Base-by-base conservation (phyloP, 345 rosid species). In the Syzygium aqueum region DNA sequence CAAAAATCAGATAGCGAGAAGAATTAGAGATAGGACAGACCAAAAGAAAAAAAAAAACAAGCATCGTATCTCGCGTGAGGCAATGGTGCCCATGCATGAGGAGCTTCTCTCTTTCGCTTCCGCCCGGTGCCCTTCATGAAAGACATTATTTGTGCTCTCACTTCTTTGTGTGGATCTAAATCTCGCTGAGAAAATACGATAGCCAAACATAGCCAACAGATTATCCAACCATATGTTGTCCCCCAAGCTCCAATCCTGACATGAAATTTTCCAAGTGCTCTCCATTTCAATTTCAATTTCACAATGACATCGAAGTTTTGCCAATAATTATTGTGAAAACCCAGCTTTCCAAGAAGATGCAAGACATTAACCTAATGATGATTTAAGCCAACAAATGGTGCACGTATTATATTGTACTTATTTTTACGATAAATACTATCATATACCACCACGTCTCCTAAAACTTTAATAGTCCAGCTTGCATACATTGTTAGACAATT, bases 401-500 rank as follows among this genome's bases (percentile, higher is more conserved):
- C 84, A 52, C 73, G 51, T 10, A 87, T 40, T 57, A 52, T 51
- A 84, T 65, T 87, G 89, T 52, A 84, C 84, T 84, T 87, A 84
- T 23, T 37, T 49, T 28, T 87, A 51, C 13, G 84, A 87, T 87
- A 65, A 7, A 57, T 84, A 30, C 50, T 65, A 46, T 84, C 73
- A 63, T 61, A 84, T 11, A 53, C 30, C 23, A 87, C 40, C 28
- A 87, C 86, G 40, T 87, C 73, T 84, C 84, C 84, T 43, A 53
- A 84, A 87, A 53, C 77, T 63, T 30, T 73, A 86, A 52, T 87
- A 65, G 15, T 84, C 86, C 8, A 43, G n/a, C 63, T 67, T 61
- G n/a, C 57, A 87, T 53, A 37, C 52, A 84, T 56, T 22, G 11
- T 87, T 83, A 63, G 28, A 84, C 88, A 84, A 80, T 87, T 87